A percentile compares a stretch with the other conserved stretches of the same genome.
Conservation (phyloP, 371 early-diverging fungal species). For the Entomophthora muscae region DNA sequence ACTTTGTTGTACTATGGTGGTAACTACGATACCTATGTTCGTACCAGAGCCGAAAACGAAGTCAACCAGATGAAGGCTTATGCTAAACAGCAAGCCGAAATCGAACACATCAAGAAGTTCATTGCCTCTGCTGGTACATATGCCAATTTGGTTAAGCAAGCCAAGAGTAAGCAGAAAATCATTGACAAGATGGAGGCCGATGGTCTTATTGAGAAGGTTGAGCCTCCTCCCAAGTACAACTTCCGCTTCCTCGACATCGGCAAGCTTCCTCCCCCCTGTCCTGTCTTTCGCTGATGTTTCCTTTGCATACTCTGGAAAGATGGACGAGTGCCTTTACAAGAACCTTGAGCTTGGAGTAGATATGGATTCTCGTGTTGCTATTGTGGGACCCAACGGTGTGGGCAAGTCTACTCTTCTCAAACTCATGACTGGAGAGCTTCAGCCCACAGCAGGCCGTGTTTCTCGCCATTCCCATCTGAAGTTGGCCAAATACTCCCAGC, state of each 20-base stretch:
- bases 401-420: slow-evolving; percentile 88
- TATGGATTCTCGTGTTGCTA: slow-evolving; percentile 87
- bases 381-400: slow-evolving; percentile 86
- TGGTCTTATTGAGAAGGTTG: slow-evolving; percentile 80
- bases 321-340: slow-evolving; percentile 67
- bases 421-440: slow-evolving; percentile 72
- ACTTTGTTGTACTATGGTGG: slow-evolving; percentile 90
- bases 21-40: slow-evolving; percentile 92
- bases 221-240: slow-evolving; percentile 46
- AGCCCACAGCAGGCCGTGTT: slow-evolving; percentile 71
- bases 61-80: slow-evolving; percentile 96
- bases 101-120: slow-evolving; percentile 96
- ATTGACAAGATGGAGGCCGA: slow-evolving; percentile 98
- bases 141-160: slow-evolving; percentile 96
- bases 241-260: slow-evolving; percentile 75
- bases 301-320: slow-evolving; percentile 77
- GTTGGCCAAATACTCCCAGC: slow-evolving; percentile 95
- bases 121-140: slow-evolving; percentile 97
- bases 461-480: slow-evolving; percentile 79
- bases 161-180: slow-evolving; percentile 97
- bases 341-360: slow-evolving; percentile 85
- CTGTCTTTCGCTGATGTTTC: slow-evolving; percentile 80
- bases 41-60: slow-evolving; percentile 84
- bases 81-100: slow-evolving; percentile 95
- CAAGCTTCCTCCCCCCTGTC: slow-evolving; percentile 94